Evolutionary conservation across 371 early-diverging fungal species (phyloP).

Genomic region (Parasitella parasitica): DNA sequence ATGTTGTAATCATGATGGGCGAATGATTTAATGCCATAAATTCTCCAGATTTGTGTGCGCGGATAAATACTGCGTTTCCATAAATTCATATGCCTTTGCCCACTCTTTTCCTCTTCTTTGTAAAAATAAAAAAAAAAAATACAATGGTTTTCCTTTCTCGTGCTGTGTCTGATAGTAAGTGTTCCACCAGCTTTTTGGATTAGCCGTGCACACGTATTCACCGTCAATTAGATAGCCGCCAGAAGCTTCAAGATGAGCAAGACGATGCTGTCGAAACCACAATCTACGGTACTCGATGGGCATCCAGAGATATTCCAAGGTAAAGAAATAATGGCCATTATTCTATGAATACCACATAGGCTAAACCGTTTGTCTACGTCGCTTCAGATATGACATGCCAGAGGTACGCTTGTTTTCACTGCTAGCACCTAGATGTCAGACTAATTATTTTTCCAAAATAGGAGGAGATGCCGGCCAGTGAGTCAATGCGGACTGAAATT

Average conservation of each 20-base stretch:
- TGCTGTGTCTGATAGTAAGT: constrained; percentile 25
- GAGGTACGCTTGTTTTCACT: constrained; percentile 29
- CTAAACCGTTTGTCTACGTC: not conserved
- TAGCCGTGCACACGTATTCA: not conserved
- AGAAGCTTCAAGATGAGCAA: not conserved
- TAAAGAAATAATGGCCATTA: constrained; percentile 16
- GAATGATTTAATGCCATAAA: too few species aligned
- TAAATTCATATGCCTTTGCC: not conserved
- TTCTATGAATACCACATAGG: too few species aligned
- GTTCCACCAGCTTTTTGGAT: too few species aligned
- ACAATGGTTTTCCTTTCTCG: constrained; percentile 34
- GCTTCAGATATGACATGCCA: constrained; percentile 40
- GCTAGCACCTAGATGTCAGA: not conserved
- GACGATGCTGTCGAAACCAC: constrained; percentile 21
- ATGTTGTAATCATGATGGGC: not conserved
- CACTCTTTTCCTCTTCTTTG: not conserved
- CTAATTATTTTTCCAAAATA: constrained; percentile 10
- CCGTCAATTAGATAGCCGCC: not conserved
- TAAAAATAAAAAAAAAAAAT: not conserved
- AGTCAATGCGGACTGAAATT: not conserved
- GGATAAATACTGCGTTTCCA: not conserved
- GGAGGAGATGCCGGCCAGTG: constrained; percentile 50
- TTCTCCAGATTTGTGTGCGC: too few species aligned
- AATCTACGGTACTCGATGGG: constrained; percentile 49
- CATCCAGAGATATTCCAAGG: constrained; percentile 43